Evolutionary conservation across 495 filamentous ascomycete genomes (phyloP).

Genomic region (Pyrenula massariospora): DNA sequence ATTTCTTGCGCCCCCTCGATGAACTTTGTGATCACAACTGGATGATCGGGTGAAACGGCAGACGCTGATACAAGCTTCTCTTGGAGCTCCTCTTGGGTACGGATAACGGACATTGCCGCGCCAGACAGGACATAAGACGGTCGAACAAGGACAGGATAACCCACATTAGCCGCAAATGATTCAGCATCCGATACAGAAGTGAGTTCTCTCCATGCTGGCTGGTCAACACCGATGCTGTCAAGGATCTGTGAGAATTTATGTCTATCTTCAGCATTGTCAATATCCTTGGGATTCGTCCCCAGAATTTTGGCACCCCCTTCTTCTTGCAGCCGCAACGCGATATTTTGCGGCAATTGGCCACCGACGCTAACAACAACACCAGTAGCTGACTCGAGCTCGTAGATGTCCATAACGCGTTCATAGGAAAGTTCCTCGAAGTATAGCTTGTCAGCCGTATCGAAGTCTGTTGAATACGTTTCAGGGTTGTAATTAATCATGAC

Average conservation of each 20-base stretch:
- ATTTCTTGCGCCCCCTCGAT: conserved; percentile 97
- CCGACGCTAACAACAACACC: conserved; percentile 94
- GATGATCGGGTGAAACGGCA: conserved; percentile 89
- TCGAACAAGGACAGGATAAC: conserved; percentile 86
- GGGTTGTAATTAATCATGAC: conserved; percentile 98
- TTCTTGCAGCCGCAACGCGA: conserved; percentile 89
- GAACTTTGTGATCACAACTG: conserved; percentile 97
- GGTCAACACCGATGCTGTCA: conserved; percentile 90
- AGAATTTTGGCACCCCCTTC: conserved; percentile 78
- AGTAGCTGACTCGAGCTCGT: conserved; percentile 76
- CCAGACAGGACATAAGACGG: conserved; percentile 94
- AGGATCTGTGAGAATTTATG: conserved; percentile 98
- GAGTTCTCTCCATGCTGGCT: conserved; percentile 95
- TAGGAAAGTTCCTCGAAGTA: conserved; percentile 98
- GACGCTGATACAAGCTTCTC: conserved; percentile 79
- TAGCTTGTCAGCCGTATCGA: conserved; percentile 84
- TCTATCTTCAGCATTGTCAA: conserved; percentile 92
- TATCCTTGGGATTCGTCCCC: conserved; percentile 84
- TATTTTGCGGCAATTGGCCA: conserved; percentile 94
- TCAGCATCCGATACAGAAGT: conserved; percentile 81
- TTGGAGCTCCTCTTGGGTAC: conserved; percentile 74
- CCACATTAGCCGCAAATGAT: conserved; percentile 70
- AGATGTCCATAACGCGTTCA: conserved; percentile 97
- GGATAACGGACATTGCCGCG: conserved; percentile 95
- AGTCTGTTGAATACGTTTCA: conserved; percentile 83